Percentiles rank a stretch among this genome's conserved stretches.
Conservation (phyloP, 345 rosid species). For the Gossypium rotundifolium region DNA sequence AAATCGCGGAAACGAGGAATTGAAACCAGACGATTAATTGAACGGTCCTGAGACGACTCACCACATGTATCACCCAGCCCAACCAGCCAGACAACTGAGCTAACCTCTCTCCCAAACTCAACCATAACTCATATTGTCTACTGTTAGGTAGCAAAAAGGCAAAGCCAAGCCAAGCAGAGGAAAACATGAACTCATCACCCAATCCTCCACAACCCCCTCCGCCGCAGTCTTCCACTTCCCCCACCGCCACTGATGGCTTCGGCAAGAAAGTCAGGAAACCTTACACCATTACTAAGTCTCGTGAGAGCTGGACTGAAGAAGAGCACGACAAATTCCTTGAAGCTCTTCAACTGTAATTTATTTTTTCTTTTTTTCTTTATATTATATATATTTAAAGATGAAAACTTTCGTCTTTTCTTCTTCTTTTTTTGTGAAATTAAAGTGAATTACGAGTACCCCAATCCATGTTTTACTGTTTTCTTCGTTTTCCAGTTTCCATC, state of each 20-base stretch:
- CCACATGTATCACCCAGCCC: slow-evolving; percentile 4
- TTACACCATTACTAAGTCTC: slow-evolving; percentile 95
- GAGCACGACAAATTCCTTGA: slow-evolving; percentile 98
- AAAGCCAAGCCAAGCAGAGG: background rate
- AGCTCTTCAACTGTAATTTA: slow-evolving; percentile 81
- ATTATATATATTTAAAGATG: background rate
- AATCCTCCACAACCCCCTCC: slow-evolving; percentile 22
- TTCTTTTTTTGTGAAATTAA: background rate
- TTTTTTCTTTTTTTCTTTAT: background rate
- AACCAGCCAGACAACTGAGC: slow-evolving; percentile 27
- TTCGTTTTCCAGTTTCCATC: background rate
- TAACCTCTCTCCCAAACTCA: background rate
- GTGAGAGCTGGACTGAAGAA: slow-evolving; percentile 98
- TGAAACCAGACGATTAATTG: slow-evolving; percentile 39
- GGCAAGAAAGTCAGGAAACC: slow-evolving; percentile 90
- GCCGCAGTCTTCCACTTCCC: slow-evolving; percentile 32
- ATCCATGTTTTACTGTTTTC: background rate
- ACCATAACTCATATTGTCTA: background rate
- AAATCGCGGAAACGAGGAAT: slow-evolving; percentile 22
- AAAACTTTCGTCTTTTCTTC: background rate
- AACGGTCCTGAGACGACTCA: slow-evolving; percentile 20
- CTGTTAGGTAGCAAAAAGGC: background rate
- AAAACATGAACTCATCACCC: slow-evolving; percentile 22
- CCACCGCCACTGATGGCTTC: slow-evolving; percentile 26
- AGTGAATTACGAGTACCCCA: background rate